Base-by-base conservation (phyloP, 352 stramenopile genomes). In the Globisporangium cylindrosporum region DNA sequence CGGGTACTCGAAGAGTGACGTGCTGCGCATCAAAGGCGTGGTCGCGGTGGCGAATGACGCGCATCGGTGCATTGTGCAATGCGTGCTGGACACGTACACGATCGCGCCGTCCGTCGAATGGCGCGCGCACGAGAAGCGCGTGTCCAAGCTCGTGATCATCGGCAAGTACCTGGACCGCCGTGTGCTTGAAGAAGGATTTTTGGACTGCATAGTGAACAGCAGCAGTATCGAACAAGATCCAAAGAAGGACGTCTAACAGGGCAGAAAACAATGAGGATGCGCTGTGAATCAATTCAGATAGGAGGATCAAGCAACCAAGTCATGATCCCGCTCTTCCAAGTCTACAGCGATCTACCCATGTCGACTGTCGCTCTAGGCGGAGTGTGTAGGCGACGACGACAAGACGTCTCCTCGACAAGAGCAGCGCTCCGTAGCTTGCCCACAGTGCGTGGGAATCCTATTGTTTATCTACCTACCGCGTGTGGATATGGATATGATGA, bases 1-100 rank as follows among this genome's bases (percentile, higher is more conserved):
- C 10, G 68, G 68, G 32, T 89, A 92, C 59, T 76, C 81, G 2
- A 87, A 87, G 32, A 72, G 75, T 15, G 73, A 88, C 51, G 77
- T 93, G 9, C 59, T 92, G 68, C 80, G 84, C 15, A 78, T 91
- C 51, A 92, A 92, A 66, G 82, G 84, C 34, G 73, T 91, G 27
- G 62, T 92, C 1, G 75, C 82, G 0, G 67, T 91, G 29, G 60
- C 74, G 25, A 73, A 74, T n/a, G 79, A 86, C 38, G 66, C 74
- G 25, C 74, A 68, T 4, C 74, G 77, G 8, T 93, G 85, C 54
- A 73, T 93, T 32, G 73, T 93, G 0, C 85, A 93, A 59, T 81
- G 85, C 48, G 82, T 91, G 15, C 61, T 91, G 25, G 85, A 93
- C 64, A 93, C 82, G 54, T 93, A 90, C 63, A 93, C 82, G 51